phyloP scores from a whole-genome alignment of 441 rosid genomes.

The Syzygium syzygioides region DNA sequence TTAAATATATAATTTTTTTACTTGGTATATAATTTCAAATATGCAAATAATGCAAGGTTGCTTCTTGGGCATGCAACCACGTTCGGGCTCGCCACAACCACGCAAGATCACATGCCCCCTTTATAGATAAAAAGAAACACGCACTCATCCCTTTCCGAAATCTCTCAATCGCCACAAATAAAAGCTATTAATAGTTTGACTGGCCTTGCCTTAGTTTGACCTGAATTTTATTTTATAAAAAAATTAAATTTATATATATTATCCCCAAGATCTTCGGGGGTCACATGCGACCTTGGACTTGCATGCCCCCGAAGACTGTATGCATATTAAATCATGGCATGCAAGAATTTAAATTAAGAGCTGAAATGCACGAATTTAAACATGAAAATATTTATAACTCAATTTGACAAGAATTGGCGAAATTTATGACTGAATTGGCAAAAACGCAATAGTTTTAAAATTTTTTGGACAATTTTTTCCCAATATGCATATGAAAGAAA shows the following conservation, averaged over 20 bases:
- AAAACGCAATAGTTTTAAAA: too few species aligned
- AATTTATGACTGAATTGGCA: too few species aligned
- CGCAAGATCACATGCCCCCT: neutral
- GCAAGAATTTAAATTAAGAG: neutral
- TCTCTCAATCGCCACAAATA: neutral
- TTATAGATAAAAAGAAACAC: neutral
- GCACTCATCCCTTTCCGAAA: neutral
- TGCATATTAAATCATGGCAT: neutral
- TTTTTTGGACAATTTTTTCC: too few species aligned
- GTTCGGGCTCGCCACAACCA: neutral
- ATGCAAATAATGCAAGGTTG: neutral
- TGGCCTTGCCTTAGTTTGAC: neutral
- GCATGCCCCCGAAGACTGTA: neutral
- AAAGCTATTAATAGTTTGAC: neutral
- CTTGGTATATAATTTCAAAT: neutral
- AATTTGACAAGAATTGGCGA: too few species aligned
- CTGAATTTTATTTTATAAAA: neutral
- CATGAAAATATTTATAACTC: too few species aligned
- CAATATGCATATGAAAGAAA: neutral
- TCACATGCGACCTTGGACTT: neutral
- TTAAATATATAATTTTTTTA: neutral
- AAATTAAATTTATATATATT: neutral
- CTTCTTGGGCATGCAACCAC: neutral
- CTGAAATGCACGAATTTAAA: neutral
- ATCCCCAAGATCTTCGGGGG: neutral